Evolutionary conservation across 202 grass and related monocot genomes (phyloP).

Genomic region (Dendrocalamus latiflorus): DNA sequence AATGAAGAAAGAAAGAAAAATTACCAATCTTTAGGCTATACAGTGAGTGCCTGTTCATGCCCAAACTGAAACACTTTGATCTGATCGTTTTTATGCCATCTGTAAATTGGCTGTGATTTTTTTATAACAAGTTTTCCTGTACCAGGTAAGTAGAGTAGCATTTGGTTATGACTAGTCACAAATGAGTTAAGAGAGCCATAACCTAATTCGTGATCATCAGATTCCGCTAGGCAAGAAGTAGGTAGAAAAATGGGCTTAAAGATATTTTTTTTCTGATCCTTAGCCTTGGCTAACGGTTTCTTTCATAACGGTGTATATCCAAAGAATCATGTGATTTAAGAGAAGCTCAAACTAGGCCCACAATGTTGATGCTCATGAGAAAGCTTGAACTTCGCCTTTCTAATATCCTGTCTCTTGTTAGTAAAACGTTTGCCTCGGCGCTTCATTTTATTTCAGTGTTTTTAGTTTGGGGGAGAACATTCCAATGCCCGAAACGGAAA

Average conservation of each 20-base stretch:
- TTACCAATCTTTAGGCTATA: no score
- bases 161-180: not conserved
- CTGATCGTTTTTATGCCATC: not conserved
- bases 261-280: not conserved
- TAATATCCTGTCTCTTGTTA: not conserved
- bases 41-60: not conserved
- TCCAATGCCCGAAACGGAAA: no score
- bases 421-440: not conserved
- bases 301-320: not conserved
- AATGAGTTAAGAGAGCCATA: not conserved
- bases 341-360: not conserved
- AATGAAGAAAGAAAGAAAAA: no score
- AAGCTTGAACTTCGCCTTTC: not conserved
- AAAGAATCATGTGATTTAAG: not conserved
- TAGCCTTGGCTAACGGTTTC: not conserved
- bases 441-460: not conserved
- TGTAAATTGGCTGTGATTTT: not conserved
- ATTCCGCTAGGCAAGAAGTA: not conserved
- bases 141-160: not conserved
- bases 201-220: not conserved
- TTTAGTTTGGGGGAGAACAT: not conserved
- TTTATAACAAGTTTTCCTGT: not conserved
- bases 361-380: no score
- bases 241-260: not conserved
- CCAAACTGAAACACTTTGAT: not conserved